Evolutionary conservation across 805 yeast genomes (phyloP), one percentile per base, ranked within the genome.

Genomic region (Zygoascus ofunaensis): DNA sequence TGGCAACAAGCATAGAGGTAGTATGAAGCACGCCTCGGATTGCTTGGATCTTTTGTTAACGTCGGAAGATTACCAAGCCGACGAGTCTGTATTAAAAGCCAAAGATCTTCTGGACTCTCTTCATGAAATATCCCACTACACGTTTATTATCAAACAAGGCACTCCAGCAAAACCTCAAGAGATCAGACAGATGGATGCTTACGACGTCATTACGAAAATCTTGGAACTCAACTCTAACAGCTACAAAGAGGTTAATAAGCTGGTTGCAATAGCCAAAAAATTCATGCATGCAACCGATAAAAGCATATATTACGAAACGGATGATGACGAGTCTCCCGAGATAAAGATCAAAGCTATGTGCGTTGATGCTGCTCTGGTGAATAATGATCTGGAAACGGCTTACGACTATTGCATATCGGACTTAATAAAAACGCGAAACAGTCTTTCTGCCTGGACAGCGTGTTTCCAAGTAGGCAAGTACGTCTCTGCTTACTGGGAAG

Each of bases 401-500:
- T 71, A 68, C 49, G 63, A 66, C 21, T 51, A 48, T 51, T 56
- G 65, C 35, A 50, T 52, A 34, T 46, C 48, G 18, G 43, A 45
- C 12, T 46, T 58, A 3, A 44, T 51, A 34, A 26, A 46, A 8
- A 39, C 55, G 22, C 20, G 15, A 17, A 39, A 4, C 41, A 49
- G 23, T 44, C 50, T 34, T 26, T 55, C 55, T 14, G 57, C 66
- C 5, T 87, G 95, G 95, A 69, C 79, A 21, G 76, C 84, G 0
- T 76, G 82, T 49, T 81, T 79, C 54, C 94, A 85, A 53, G 79
- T 82, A 2, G 83, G 84, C 2, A 81, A 82, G 60, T 73, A 59
- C 59, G 55, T 62, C 26, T 69, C 76, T 17, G 74, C 76, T 5
- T 60, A 60, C 20, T 69, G 76, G 76, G 39, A 34, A 33, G 53